Evolutionary conservation across 768 basidiomycete species (phyloP), one percentile per base, ranked within the genome.

Genomic region (Agrocybe chaxingu): DNA sequence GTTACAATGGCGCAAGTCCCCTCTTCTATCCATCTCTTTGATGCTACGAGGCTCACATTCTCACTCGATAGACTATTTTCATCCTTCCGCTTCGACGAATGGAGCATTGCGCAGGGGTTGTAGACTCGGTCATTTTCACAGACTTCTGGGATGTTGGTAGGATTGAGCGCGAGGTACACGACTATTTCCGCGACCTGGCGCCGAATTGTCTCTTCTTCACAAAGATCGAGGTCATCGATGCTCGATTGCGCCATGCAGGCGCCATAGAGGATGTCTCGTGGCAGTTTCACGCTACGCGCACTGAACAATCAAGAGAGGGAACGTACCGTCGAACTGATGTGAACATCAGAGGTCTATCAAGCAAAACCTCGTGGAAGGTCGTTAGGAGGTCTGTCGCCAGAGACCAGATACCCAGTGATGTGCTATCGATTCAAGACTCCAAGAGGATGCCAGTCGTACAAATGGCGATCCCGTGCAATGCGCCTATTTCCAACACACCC

Each of bases 181-280:
- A 59, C 10, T 63, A 64, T 5, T 76, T 73, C 46, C 54, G 57
- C 35, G 18, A 42, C 4, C 47, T 58, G 6, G 73, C 72, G 2
- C 55, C 65, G 16, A 65, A 73, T 34, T 75, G 70, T 40, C 59
- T 77, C 7, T 55, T 79, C 3, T 79, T 78, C 58, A 74, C 76
- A 1, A 54, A 56, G 11, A 48, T 77, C n/a, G 50, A 57, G 7
- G 52, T 44, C 6, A 71, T 77, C 13, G 29, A 45, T 2, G 60
- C 69, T 16, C 39, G 54, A 4, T 51, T 48, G 31, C 70, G 73
- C 7, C 50, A 54, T 18, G 30, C 32, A 2, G 30, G 50, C 24
- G 60, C 56, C 0, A 32, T 31, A 8, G 16, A 46, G 7, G 43
- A 30, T 0, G 34, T 42, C 3, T 46, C 58, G 11, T 71, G 70